These are phyloP conservation scores for Lanzia echinophila DNA, from an alignment of 2,329 filamentous ascomycete species.

Conservation along the genomic window DNA sequence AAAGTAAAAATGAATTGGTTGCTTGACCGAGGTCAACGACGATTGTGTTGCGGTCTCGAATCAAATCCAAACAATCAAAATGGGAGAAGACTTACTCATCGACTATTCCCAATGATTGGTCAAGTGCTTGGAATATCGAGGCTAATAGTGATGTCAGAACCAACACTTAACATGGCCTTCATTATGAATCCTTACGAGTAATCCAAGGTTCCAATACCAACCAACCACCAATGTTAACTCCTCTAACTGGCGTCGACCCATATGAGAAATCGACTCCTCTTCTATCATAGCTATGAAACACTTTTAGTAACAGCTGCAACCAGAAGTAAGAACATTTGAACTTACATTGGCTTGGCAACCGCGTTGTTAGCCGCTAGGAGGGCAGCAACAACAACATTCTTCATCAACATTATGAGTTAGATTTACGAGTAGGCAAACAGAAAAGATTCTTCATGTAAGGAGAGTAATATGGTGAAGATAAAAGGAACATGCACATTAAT, in stretches of 20 bases:
- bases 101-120: slow-evolving; percentile 28
- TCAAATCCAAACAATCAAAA: too few species aligned
- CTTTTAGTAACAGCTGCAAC: background rate
- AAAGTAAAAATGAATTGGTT: background rate
- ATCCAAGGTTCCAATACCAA: slow-evolving; percentile 40
- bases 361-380: background rate
- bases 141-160: slow-evolving; percentile 19
- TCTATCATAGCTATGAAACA: slow-evolving; percentile 11
- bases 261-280: slow-evolving; percentile 39
- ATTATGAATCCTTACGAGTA: slow-evolving; percentile 31
- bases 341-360: slow-evolving; percentile 8
- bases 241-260: slow-evolving; percentile 41
- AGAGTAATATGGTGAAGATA: background rate
- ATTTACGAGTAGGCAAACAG: background rate
- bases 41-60: too few species aligned
- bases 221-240: slow-evolving; percentile 27
- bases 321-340: background rate
- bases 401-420: slow-evolving; percentile 6
- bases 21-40: too few species aligned
- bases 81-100: slow-evolving; percentile 21
- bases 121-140: slow-evolving; percentile 42
- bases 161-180: background rate
- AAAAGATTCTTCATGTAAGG: background rate
- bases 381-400: background rate
- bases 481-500: background rate